phyloP scores from a whole-genome alignment of 306 rosid genomes.

The Lathyrus aphaca region DNA sequence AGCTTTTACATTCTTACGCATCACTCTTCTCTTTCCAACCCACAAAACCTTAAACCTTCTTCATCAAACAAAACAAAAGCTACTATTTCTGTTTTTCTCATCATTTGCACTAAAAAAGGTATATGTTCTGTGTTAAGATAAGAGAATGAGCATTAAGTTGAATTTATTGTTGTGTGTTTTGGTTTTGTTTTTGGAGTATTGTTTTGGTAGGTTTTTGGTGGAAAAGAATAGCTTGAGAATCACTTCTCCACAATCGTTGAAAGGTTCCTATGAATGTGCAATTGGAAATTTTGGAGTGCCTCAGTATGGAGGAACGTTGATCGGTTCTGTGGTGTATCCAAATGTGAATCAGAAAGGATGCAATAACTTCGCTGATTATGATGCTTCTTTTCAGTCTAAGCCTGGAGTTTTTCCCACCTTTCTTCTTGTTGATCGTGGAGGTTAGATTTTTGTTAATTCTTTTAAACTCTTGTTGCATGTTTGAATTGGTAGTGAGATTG shows the following conservation, averaged over 20 bases:
- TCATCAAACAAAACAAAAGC: conserved; percentile 1
- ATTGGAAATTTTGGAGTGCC: conserved; percentile 99
- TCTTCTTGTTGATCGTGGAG: conserved; percentile 92
- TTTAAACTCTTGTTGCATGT: conserved; percentile 13
- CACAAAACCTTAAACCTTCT: conserved; percentile 32
- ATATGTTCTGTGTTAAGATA: not conserved
- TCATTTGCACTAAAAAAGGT: conserved; percentile 18
- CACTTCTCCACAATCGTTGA: conserved; percentile 64
- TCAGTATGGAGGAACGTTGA: conserved; percentile 85
- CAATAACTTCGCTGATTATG: conserved; percentile 54
- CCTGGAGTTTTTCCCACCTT: conserved; percentile 80
- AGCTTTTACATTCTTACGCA: conserved; percentile 25
- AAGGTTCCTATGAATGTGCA: conserved; percentile 77
- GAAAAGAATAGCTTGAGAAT: conserved; percentile 92
- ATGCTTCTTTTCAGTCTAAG: conserved; percentile 64
- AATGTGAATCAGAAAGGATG: conserved; percentile 80
- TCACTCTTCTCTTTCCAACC: conserved; percentile 24
- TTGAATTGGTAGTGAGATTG: not conserved
- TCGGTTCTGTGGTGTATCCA: conserved; percentile 77
- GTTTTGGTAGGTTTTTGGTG: conserved; percentile 81
- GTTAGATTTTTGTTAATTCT: conserved; percentile 42
- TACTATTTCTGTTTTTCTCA: conserved; percentile 5
- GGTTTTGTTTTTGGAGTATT: conserved; percentile 57
- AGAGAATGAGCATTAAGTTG: conserved; percentile 51
- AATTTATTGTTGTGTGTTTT: conserved; percentile 50